Conservation (phyloP, 2,329 filamentous ascomycete species). For the Nemania diffusa region DNA sequence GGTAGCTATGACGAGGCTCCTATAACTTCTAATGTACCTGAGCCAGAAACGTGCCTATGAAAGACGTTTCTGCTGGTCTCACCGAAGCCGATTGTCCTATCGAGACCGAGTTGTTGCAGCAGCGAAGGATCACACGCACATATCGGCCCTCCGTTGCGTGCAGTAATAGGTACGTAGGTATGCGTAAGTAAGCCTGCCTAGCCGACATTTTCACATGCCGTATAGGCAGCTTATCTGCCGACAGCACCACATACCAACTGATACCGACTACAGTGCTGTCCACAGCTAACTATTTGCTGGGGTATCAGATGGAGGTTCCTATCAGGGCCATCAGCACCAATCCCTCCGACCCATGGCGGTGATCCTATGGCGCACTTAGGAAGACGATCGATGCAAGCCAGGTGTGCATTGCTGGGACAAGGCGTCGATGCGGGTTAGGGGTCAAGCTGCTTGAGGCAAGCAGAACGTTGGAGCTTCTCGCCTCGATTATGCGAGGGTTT, state of each 20-base stretch:
- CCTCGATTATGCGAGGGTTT: conserved; percentile 16
- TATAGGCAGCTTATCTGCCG: conserved; percentile 10
- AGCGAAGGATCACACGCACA: conserved; percentile 24
- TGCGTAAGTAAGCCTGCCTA: background rate
- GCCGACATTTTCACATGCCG: conserved; percentile 13
- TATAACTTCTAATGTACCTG: conserved; percentile 6
- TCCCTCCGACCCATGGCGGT: background rate
- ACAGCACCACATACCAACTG: too few relatives aligned
- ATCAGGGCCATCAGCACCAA: conserved; percentile 12
- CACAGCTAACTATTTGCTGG: conserved; percentile 8
- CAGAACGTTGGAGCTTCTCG: conserved; percentile 6
- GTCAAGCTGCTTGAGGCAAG: conserved; percentile 10
- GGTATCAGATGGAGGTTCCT: conserved; percentile 3
- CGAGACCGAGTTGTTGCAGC: background rate
- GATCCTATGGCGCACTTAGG: background rate
- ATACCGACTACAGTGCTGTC: background rate
- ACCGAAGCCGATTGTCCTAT: conserved; percentile 17
- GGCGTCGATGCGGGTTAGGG: conserved; percentile 18
- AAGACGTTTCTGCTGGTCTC: conserved; percentile 9
- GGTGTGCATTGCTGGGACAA: conserved; percentile 12
- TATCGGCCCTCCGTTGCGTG: conserved; percentile 12
- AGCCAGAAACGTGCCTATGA: conserved; percentile 19
- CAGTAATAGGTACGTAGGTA: too few relatives aligned
- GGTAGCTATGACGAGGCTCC: conserved; percentile 21
- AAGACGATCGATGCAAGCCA: conserved; percentile 25